phyloP scores from a whole-genome alignment of 345 rosid species.

The Moringa oleifera region DNA sequence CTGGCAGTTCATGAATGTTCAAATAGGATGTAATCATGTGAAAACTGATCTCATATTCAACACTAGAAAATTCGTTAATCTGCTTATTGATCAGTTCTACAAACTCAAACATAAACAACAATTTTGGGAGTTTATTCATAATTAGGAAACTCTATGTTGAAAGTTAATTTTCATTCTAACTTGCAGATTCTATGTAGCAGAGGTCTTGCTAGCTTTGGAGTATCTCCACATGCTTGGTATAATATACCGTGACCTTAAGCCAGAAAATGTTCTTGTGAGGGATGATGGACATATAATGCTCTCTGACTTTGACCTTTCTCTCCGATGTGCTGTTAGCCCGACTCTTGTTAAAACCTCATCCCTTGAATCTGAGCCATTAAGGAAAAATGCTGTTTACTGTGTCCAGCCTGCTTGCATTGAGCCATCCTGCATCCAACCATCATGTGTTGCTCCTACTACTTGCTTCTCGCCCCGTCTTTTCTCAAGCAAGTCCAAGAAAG shows the following conservation, averaged over 20 bases:
- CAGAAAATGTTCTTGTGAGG: conserved; percentile 70
- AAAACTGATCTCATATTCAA: not conserved
- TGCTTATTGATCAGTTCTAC: not conserved
- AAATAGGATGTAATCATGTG: not conserved
- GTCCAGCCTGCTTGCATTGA: conserved; percentile 81
- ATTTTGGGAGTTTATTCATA: not conserved
- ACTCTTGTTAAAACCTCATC: conserved; percentile 63
- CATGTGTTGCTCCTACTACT: conserved; percentile 76
- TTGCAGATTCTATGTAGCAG: conserved; percentile 71
- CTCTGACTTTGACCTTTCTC: conserved; percentile 78
- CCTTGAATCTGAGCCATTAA: conserved; percentile 56
- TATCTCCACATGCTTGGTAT: conserved; percentile 79
- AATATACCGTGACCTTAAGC: conserved; percentile 75
- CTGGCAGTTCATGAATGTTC: not conserved
- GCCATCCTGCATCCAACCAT: conserved; percentile 83
- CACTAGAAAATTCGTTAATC: not conserved
- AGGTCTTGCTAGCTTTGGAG: conserved; percentile 62
- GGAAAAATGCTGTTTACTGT: conserved; percentile 65
- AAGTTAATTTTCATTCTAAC: conserved; percentile 6
- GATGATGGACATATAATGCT: conserved; percentile 84
- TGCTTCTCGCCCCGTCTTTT: conserved; percentile 86
- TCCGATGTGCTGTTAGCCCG: conserved; percentile 78
- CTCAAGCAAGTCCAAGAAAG: conserved; percentile 80
- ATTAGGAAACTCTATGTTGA: too few relatives aligned
- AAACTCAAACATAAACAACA: too few relatives aligned